phyloP scores from a whole-genome alignment of 306 rosid genomes.

The Herpetospermum pedunculosum region DNA sequence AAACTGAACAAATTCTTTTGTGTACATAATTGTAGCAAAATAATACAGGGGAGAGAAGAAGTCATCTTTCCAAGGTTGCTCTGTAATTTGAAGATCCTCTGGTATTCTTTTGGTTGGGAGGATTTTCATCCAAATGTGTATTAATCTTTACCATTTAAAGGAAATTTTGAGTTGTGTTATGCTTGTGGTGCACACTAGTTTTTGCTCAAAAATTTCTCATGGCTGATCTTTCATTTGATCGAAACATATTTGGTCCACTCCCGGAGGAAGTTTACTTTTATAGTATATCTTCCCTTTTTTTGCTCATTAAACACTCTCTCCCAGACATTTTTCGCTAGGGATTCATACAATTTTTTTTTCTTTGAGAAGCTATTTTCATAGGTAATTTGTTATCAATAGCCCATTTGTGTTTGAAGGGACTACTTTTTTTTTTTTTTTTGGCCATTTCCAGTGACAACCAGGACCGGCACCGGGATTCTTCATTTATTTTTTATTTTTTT shows the following conservation, averaged over 20 bases:
- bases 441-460: no score
- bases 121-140: neutral
- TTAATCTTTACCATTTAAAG: neutral
- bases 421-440: no score
- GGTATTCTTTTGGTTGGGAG: neutral
- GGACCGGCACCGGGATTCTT: no score
- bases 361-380: no score
- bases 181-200: neutral
- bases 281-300: neutral
- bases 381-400: no score
- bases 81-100: neutral
- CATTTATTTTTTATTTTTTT: no score
- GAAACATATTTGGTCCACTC: neutral
- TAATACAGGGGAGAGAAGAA: neutral
- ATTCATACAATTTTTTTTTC: no score
- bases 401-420: no score
- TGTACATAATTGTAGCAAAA: constrained; percentile 1
- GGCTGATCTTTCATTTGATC: neutral
- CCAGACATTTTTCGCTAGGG: no score
- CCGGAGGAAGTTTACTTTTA: neutral
- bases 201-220: neutral
- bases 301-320: neutral
- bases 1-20: neutral
- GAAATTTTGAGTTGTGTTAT: neutral
- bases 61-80: neutral